Evolutionary conservation across 352 stramenopile genomes (phyloP).

Genomic region (Thalassiosira hispida): DNA sequence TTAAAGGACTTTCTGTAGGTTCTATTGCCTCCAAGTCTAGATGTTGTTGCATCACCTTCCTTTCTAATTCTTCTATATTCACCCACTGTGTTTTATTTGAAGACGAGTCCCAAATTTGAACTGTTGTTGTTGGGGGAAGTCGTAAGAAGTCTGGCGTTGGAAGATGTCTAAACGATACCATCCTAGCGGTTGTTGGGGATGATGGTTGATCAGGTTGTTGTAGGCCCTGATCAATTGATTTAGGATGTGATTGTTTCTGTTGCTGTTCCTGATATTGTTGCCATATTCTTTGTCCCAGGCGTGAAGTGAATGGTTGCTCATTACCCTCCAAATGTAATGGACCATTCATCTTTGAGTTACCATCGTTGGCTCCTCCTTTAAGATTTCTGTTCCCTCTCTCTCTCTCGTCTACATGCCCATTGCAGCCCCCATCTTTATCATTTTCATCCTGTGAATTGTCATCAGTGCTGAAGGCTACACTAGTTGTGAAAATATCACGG

Average conservation of each 20-base stretch:
- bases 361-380: background rate
- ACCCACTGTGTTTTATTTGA: slow-evolving; percentile 9
- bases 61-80: slow-evolving; percentile 31
- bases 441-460: no score
- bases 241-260: background rate
- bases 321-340: background rate
- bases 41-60: slow-evolving; percentile 32
- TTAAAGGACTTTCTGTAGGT: slow-evolving; percentile 4
- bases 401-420: background rate
- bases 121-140: slow-evolving; percentile 5
- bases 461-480: background rate
- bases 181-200: no score
- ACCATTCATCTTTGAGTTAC: background rate
- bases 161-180: slow-evolving; percentile 3
- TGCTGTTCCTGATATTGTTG: slow-evolving; percentile 13
- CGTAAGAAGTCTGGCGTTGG: slow-evolving; percentile 23
- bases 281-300: slow-evolving; percentile 21
- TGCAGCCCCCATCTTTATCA: background rate
- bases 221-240: no score
- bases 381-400: background rate
- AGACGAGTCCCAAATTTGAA: background rate
- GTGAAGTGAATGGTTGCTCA: slow-evolving; percentile 15
- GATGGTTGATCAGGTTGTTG: slow-evolving; percentile 2
- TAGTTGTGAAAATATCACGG: slow-evolving; percentile 10
- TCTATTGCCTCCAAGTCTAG: slow-evolving; percentile 11